phyloP scores from a whole-genome alignment of 2,329 filamentous ascomycete species.

The Capronia coronata region DNA sequence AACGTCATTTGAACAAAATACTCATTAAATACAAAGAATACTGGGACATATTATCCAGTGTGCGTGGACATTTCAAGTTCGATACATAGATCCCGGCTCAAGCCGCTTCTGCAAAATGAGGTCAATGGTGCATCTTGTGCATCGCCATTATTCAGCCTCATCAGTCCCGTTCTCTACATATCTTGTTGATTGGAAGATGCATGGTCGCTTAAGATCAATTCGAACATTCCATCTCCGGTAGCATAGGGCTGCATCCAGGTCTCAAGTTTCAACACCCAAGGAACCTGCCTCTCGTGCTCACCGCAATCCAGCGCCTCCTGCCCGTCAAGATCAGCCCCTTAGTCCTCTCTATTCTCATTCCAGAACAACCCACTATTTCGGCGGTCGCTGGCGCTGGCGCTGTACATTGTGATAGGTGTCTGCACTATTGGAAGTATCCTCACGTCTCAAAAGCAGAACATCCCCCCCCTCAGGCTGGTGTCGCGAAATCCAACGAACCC shows the following conservation, averaged over 20 bases:
- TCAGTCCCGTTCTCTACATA: slow-evolving; percentile 2
- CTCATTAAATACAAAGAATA: not conserved
- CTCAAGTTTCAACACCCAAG: too few relatives aligned
- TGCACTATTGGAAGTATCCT: not conserved
- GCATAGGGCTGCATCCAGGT: slow-evolving; percentile 6
- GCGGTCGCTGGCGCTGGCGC: too few relatives aligned
- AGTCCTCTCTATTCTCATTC: not conserved
- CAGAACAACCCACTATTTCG: too few relatives aligned
- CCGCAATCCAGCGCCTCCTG: not conserved
- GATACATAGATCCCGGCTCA: too few relatives aligned
- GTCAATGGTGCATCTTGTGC: slow-evolving; percentile 6
- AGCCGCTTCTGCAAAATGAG: slow-evolving; percentile 19
- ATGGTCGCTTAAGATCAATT: slow-evolving; percentile 12
- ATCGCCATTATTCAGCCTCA: slow-evolving; percentile 13
- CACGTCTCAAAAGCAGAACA: not conserved
- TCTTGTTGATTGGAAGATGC: slow-evolving; percentile 19
- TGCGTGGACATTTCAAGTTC: too few relatives aligned
- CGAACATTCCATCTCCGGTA: not conserved
- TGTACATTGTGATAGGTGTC: not conserved
- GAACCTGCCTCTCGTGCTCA: not conserved
- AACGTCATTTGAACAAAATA: not conserved
- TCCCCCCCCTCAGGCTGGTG: too few relatives aligned
- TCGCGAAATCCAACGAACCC: too few relatives aligned
- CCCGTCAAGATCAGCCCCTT: not conserved
- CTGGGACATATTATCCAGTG: not conserved